Percentiles rank a stretch among this genome's conserved stretches.
Conservation (phyloP, 179 eudicot species). For the Silene coronaria region DNA sequence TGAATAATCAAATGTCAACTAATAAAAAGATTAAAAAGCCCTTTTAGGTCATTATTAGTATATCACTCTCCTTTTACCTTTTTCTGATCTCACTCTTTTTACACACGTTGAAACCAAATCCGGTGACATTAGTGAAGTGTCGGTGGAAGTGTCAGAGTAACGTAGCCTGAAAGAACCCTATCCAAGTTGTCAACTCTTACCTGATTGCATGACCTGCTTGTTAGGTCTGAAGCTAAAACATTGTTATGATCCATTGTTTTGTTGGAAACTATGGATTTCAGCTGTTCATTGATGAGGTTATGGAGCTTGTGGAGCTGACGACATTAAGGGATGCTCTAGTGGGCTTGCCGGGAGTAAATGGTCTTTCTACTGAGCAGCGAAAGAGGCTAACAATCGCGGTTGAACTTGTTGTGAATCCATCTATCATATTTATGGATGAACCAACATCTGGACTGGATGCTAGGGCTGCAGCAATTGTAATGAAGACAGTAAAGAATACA, state of each 20-base stretch:
- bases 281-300: conserved; percentile 59
- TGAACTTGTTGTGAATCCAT: conserved; percentile 50
- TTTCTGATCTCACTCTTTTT: too few species aligned
- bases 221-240: too few species aligned
- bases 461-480: conserved; percentile 63
- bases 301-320: conserved; percentile 54
- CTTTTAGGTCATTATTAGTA: too few species aligned
- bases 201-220: too few species aligned
- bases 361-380: conserved; percentile 62
- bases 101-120: too few species aligned
- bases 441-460: conserved; percentile 74
- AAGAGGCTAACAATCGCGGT: conserved; percentile 53
- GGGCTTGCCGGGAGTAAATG: conserved; percentile 60
- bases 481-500: conserved; percentile 53
- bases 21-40: too few species aligned
- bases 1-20: too few species aligned
- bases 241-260: neutral
- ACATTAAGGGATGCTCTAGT: conserved; percentile 45
- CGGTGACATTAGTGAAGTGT: too few species aligned
- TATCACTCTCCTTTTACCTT: too few species aligned
- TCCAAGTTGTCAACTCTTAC: too few species aligned
- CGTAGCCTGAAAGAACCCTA: too few species aligned
- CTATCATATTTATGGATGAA: conserved; percentile 58
- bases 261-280: conserved; percentile 19
- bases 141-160: too few species aligned